Evolutionary conservation across 805 yeast genomes (phyloP).

Genomic region (Teunomyces panamensis): DNA sequence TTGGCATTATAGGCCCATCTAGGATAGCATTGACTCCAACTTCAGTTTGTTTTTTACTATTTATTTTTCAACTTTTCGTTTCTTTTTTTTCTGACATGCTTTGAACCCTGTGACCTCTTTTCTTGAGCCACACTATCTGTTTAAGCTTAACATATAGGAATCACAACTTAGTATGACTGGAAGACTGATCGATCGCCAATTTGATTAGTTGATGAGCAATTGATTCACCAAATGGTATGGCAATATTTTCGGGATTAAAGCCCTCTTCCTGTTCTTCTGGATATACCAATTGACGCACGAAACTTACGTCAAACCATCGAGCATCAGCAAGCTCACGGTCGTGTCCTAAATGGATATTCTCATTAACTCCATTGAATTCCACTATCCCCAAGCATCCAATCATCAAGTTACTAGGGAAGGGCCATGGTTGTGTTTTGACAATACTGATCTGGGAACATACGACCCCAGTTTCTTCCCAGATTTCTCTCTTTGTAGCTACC

Average conservation of each 20-base stretch:
- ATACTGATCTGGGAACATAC: conserved; percentile 55
- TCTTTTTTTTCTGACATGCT: not conserved
- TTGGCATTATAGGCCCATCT: no score
- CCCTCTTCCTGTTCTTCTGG: conserved; percentile 15
- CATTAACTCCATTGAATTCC: conserved; percentile 65
- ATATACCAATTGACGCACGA: conserved; percentile 43
- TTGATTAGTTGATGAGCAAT: conserved; percentile 46
- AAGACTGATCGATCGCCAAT: conserved; percentile 31
- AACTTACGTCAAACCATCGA: conserved; percentile 69
- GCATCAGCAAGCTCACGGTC: conserved; percentile 88
- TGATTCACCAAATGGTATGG: conserved; percentile 42
- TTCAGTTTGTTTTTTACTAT: not conserved
- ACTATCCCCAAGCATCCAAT: conserved; percentile 84
- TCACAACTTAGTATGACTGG: not conserved
- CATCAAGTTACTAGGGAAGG: conserved; percentile 92
- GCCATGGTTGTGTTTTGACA: conserved; percentile 92
- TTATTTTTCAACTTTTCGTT: not conserved
- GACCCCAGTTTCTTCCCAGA: conserved; percentile 95
- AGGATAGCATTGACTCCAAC: no score
- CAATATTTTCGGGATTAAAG: conserved; percentile 34
- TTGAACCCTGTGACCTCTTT: not conserved
- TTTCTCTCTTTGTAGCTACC: conserved; percentile 81
- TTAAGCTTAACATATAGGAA: no score
- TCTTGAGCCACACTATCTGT: not conserved
- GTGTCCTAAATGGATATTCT: conserved; percentile 65